Evolutionary conservation across 495 filamentous ascomycete species (phyloP).

Genomic region (Talaromyces wortmannii): DNA sequence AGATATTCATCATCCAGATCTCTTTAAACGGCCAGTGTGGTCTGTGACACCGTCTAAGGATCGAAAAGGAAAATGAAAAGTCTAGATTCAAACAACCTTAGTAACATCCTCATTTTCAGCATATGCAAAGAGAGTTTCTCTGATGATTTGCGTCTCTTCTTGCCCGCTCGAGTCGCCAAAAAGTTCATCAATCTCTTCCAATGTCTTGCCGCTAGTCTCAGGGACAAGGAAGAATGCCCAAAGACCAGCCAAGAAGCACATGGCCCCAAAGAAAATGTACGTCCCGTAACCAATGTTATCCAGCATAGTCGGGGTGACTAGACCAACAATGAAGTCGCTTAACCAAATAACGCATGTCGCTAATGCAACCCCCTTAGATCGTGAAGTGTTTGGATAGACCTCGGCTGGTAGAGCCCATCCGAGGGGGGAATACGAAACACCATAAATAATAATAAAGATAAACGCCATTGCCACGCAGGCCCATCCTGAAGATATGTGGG

Average conservation of each 20-base stretch:
- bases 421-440: slow-evolving; percentile 11
- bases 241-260: slow-evolving; percentile 49
- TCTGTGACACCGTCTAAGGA: background rate
- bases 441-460: slow-evolving; percentile 11
- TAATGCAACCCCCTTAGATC: slow-evolving; percentile 13
- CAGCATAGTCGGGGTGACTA: slow-evolving; percentile 10
- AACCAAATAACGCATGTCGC: slow-evolving; percentile 14
- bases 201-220: slow-evolving; percentile 58
- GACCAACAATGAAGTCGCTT: slow-evolving; percentile 10
- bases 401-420: slow-evolving; percentile 16
- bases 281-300: slow-evolving; percentile 9
- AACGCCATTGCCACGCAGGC: slow-evolving; percentile 10
- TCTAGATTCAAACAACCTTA: background rate
- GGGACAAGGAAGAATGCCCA: slow-evolving; percentile 56
- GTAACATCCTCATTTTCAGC: background rate
- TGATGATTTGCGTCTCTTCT: background rate
- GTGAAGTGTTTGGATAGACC: slow-evolving; percentile 13
- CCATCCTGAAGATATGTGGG: slow-evolving; percentile 14
- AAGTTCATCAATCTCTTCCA: slow-evolving; percentile 56
- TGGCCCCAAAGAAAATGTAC: slow-evolving; percentile 19
- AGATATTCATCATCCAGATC: no score
- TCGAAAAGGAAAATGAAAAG: background rate
- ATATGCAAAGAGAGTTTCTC: background rate
- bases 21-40: no score
- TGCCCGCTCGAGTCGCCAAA: slow-evolving; percentile 26